Base-by-base conservation (phyloP, 2,329 filamentous ascomycete genomes). In the Diaporthe humulicola region DNA sequence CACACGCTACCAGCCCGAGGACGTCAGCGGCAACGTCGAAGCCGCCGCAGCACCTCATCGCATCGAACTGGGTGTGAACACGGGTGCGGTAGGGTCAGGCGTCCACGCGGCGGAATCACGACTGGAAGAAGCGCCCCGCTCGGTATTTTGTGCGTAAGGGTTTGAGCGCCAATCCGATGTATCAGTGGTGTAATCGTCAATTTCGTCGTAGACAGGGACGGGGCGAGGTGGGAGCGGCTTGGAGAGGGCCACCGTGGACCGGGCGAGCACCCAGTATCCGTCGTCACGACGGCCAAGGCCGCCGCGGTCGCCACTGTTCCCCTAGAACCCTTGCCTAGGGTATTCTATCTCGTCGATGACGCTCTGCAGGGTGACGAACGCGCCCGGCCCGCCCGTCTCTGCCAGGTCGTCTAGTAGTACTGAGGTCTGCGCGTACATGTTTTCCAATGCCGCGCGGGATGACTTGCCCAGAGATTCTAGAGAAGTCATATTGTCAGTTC, bases 391-490 rank as follows among this genome's bases (percentile, higher is more conserved):
- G 74, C 96, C 95, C 54, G 94, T 93, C 79, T 93, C 90, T 61
- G 93, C 90, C 19, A 98, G 88, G 73, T 96, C 93, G 75, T 95
- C 93, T n/a, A 98, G 89, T 19, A 98, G 87, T 1, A 95, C 94
- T 77, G 92, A 93, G 0, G 95, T 97, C 84, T 98, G 95, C 75
- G 96, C 94, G 81, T 94, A 95, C 8, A 98, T 83, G 75, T 92
- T 93, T 83, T 98, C 96, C 40, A 99, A 85, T 1, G 95, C 94
- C 2, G 97, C 94, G 6, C 93, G 92, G 4, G 95, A 95, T 0
- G 95, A 96, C 84, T 98, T 97, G 67, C 97, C 97, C 3, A 98
- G 88, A 0, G 95, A 97, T 56, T 95, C 96, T 98, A 70, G 30
- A 10, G 19, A 22, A 19, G 7, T 40, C 2, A 4, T 1, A 6